A percentile compares a stretch with the other conserved stretches of the same genome.
These are phyloP conservation scores for Solanum pennellii DNA, from an alignment of 257 asterid species.

Conservation along the genomic window DNA sequence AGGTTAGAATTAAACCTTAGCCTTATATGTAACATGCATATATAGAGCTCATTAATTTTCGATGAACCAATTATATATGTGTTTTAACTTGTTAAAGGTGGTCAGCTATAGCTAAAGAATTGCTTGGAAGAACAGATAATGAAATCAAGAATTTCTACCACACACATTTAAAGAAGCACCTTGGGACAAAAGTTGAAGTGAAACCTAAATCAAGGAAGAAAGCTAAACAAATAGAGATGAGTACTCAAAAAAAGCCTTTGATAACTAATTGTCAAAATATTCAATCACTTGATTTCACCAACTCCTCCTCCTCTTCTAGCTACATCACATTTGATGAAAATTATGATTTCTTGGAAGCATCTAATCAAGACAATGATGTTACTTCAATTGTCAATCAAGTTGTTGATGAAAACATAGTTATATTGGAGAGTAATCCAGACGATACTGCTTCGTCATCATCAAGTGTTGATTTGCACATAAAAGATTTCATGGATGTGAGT, in stretches of 20 bases:
- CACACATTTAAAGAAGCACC: background rate
- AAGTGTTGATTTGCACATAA: background rate
- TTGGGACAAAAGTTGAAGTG: background rate
- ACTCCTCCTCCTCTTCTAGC: background rate
- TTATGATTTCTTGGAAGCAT: too few species aligned
- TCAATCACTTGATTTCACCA: too few species aligned
- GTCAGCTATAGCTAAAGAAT: background rate
- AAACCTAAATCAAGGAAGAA: background rate
- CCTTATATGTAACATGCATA: background rate
- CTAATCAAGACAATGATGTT: too few species aligned
- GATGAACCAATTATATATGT: background rate
- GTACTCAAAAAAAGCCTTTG: too few species aligned
- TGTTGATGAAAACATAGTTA: background rate
- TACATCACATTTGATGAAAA: background rate
- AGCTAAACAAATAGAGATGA: background rate
- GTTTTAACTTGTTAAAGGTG: background rate
- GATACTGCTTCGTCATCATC: background rate
- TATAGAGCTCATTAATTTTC: too few species aligned
- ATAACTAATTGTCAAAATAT: too few species aligned
- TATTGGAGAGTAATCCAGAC: background rate
- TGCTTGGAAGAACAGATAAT: slow-evolving; percentile 1
- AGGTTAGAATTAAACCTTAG: background rate
- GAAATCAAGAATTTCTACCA: slow-evolving; percentile 5
- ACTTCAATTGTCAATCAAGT: too few species aligned
- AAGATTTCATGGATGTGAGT: background rate